Conservation (phyloP, 495 filamentous ascomycete genomes). For the Hyaloscypha finlandica region DNA sequence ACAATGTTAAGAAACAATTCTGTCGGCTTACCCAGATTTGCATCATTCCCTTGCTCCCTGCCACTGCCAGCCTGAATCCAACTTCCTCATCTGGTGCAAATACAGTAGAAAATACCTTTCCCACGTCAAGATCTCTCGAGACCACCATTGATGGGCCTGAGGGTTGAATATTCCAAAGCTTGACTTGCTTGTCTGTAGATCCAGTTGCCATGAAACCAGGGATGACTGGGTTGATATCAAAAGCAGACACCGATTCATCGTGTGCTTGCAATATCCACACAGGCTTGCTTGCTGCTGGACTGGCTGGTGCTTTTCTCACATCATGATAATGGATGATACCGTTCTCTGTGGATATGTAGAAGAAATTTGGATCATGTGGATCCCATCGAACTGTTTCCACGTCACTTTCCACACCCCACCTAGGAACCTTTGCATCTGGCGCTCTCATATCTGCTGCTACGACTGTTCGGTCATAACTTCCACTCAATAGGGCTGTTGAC, state of each 20-base stretch:
- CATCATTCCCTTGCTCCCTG: conserved; percentile 90
- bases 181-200: conserved; percentile 89
- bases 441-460: conserved; percentile 93
- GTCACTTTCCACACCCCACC: conserved; percentile 92
- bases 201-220: conserved; percentile 93
- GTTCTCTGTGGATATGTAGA: conserved; percentile 92
- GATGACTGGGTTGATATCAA: conserved; percentile 85
- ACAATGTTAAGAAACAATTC: conserved; percentile 5
- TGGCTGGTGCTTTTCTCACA: conserved; percentile 64
- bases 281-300: conserved; percentile 72
- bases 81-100: conserved; percentile 91
- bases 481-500: conserved; percentile 84
- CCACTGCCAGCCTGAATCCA: conserved; percentile 87
- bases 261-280: conserved; percentile 95
- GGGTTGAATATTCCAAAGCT: conserved; percentile 91
- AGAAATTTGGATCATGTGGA: conserved; percentile 86
- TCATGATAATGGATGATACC: conserved; percentile 90
- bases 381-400: conserved; percentile 93
- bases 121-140: conserved; percentile 85
- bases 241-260: conserved; percentile 90
- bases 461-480: conserved; percentile 91
- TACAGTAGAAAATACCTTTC: conserved; percentile 86
- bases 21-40: conserved; percentile 69
- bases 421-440: conserved; percentile 71
- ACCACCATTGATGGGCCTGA: conserved; percentile 84